Conservation (phyloP, 768 basidiomycete genomes). For the Mycena chlorophos region DNA sequence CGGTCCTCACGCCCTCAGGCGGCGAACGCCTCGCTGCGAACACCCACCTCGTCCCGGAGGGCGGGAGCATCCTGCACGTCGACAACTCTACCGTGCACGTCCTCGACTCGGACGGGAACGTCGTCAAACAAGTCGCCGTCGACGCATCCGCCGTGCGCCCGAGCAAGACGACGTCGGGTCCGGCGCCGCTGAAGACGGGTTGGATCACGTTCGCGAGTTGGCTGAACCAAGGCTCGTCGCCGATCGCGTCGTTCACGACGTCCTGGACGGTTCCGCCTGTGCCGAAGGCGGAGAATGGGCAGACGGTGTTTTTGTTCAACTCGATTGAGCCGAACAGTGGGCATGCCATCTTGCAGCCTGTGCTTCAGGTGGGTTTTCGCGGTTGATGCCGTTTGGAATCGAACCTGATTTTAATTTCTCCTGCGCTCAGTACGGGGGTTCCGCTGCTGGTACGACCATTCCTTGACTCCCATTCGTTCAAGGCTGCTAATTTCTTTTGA, state of each 20-base stretch:
- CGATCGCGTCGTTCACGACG: constrained; percentile 9
- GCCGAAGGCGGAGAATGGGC: neutral
- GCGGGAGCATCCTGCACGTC: neutral
- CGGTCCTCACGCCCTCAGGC: neutral
- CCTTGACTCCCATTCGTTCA: too few relatives aligned
- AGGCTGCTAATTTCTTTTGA: too few relatives aligned
- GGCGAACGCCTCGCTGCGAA: neutral
- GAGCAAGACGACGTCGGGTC: neutral
- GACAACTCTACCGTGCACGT: neutral
- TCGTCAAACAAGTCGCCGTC: neutral
- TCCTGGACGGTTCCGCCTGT: constrained; percentile 12
- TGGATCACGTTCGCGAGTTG: constrained; percentile 11
- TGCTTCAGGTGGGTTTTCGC: constrained; percentile 12
- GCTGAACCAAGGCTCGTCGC: constrained; percentile 3
- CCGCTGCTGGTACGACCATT: too few relatives aligned
- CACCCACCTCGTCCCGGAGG: neutral
- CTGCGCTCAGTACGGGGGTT: too few relatives aligned
- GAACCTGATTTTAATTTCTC: too few relatives aligned
- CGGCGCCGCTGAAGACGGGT: neutral
- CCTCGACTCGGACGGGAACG: neutral
- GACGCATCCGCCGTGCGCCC: neutral
- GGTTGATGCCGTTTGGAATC: too few relatives aligned
- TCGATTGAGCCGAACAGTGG: neutral
- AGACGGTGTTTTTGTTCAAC: constrained; percentile 15
- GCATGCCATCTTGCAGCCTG: constrained; percentile 7